A percentile compares a stretch with the other conserved stretches of the same genome.
Conservation (phyloP, 768 basidiomycete species). For the Suillus spraguei region DNA sequence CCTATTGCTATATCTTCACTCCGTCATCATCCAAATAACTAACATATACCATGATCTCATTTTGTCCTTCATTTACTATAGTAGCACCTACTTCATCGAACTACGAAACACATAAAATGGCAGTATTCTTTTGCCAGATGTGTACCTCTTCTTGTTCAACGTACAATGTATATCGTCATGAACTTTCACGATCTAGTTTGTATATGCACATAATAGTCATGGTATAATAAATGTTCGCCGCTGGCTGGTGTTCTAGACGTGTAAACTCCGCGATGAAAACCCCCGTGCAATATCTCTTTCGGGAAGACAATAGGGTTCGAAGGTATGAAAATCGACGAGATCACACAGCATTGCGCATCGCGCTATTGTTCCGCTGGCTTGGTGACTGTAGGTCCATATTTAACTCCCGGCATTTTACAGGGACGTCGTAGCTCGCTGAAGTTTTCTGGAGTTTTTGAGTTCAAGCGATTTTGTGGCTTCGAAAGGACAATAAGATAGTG, state of each 20-base stretch:
- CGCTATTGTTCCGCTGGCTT: neutral
- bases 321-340: neutral
- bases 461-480: neutral
- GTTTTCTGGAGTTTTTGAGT: neutral
- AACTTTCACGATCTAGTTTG: neutral
- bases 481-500: conserved; percentile 3
- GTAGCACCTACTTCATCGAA: neutral
- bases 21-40: conserved; percentile 5
- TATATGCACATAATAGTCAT: neutral
- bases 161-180: neutral
- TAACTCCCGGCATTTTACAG: neutral
- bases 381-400: neutral
- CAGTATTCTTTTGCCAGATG: neutral
- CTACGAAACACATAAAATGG: conserved; percentile 1
- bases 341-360: neutral
- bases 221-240: neutral
- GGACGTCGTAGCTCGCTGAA: neutral
- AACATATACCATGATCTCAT: conserved; percentile 1
- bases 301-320: conserved; percentile 1
- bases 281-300: neutral
- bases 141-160: conserved; percentile 1
- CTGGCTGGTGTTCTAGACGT: neutral
- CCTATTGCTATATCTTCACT: conserved; percentile 7
- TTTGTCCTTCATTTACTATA: neutral
- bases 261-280: conserved; percentile 3